These are phyloP conservation scores for Leccinum obscurum DNA, from an alignment of 768 basidiomycete genomes.

Conservation along the genomic window DNA sequence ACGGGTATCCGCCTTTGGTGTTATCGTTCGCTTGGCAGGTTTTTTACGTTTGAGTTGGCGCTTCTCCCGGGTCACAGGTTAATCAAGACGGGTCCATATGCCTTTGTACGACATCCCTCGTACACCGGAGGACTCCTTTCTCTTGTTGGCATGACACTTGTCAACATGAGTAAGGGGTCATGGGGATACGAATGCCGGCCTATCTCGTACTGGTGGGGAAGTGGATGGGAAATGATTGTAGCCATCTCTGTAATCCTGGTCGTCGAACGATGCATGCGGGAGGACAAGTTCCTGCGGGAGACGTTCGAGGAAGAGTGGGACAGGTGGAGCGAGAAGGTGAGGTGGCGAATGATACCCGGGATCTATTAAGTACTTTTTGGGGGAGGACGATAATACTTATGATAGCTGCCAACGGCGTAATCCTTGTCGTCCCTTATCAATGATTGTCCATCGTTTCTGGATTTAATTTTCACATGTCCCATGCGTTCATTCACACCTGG, in stretches of 20 bases:
- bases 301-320: constrained; percentile 17
- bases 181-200: constrained; percentile 15
- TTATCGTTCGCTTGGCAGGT: no score
- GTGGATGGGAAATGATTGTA: constrained; percentile 1
- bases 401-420: background rate
- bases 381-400: background rate
- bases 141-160: constrained; percentile 7
- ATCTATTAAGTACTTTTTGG: constrained; percentile 5
- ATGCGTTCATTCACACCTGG: background rate
- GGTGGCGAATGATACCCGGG: constrained; percentile 13
- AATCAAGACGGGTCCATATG: no score
- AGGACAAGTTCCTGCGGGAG: constrained; percentile 4
- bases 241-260: background rate
- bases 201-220: constrained; percentile 7
- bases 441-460: background rate
- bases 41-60: no score
- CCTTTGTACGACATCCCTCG: no score
- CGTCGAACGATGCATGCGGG: constrained; percentile 9
- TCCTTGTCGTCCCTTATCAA: background rate
- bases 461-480: background rate
- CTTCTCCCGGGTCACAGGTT: no score
- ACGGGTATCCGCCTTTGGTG: no score
- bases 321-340: constrained; percentile 10
- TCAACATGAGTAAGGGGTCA: constrained; percentile 10
- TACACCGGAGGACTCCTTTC: background rate